phyloP scores from a whole-genome alignment of 108 stramenopile species.

The Fragilariopsis cylindrus region DNA sequence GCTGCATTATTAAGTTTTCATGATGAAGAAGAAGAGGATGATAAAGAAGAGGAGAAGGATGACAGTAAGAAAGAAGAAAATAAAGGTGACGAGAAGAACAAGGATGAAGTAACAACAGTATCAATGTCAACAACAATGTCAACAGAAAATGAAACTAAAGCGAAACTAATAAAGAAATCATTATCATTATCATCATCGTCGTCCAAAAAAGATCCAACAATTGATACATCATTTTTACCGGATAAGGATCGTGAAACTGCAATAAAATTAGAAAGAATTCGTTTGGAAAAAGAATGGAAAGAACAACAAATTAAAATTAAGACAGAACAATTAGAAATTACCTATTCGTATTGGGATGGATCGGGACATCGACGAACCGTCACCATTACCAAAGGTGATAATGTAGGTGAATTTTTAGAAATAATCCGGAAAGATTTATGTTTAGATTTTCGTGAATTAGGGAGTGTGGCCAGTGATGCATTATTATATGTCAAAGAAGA shows the following conservation, averaged over 20 bases:
- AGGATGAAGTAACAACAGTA: neutral
- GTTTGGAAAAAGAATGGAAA: constrained; percentile 84
- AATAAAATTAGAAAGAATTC: constrained; percentile 51
- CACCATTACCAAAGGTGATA: constrained; percentile 80
- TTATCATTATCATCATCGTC: neutral
- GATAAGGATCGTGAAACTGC: constrained; percentile 85
- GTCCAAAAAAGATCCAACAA: constrained; percentile 87
- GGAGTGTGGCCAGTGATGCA: constrained; percentile 73
- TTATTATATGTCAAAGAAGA: constrained; percentile 99
- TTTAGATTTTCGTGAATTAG: constrained; percentile 85
- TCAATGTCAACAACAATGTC: no score
- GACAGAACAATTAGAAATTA: constrained; percentile 85
- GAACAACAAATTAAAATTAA: constrained; percentile 78
- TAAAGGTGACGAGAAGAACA: constrained; percentile 5
- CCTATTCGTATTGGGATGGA: constrained; percentile 98
- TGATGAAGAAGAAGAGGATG: constrained; percentile 63
- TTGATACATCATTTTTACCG: constrained; percentile 93
- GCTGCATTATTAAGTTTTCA: constrained; percentile 71
- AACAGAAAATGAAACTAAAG: neutral
- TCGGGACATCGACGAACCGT: constrained; percentile 89
- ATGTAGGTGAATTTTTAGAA: constrained; percentile 90
- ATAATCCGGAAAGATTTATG: constrained; percentile 73
- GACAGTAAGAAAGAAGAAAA: neutral
- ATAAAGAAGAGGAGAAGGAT: constrained; percentile 5
- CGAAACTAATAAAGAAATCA: neutral